Percentiles rank a stretch among this genome's conserved stretches.
Evolutionary conservation across 495 filamentous ascomycete genomes (phyloP).

Genomic region (Penicillium soppii): DNA sequence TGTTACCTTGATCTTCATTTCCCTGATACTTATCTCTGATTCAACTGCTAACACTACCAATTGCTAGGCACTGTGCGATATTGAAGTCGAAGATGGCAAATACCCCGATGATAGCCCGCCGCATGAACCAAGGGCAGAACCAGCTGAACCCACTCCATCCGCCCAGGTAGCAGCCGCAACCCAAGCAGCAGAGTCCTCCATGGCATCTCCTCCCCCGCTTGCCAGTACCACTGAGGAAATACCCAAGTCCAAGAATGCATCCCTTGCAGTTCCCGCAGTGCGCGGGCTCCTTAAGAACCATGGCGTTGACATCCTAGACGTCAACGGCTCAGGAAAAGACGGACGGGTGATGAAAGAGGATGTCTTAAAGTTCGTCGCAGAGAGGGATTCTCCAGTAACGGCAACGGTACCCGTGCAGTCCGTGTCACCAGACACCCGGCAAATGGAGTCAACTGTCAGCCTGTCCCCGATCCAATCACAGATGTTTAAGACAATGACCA

Average conservation of each 20-base stretch:
- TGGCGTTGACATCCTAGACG: conserved; percentile 69
- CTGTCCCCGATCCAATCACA: conserved; percentile 78
- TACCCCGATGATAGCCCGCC: conserved; percentile 54
- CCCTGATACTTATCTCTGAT: background rate
- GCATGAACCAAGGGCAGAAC: conserved; percentile 27
- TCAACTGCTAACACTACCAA: conserved; percentile 9
- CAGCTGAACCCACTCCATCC: conserved; percentile 20
- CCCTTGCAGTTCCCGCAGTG: conserved; percentile 88
- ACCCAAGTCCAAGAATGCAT: conserved; percentile 54
- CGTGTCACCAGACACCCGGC: conserved; percentile 33
- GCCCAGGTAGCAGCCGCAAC: conserved; percentile 13
- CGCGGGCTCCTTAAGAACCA: conserved; percentile 80
- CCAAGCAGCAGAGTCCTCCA: conserved; percentile 20
- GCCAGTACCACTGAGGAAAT: background rate
- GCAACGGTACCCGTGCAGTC: conserved; percentile 5
- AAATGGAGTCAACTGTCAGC: conserved; percentile 63
- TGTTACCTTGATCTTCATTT: background rate
- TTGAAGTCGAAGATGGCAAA: conserved; percentile 59
- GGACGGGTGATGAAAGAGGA: conserved; percentile 93
- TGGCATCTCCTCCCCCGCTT: conserved; percentile 5
- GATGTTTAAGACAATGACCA: conserved; percentile 99
- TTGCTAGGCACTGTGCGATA: conserved; percentile 50
- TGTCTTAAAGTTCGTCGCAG: conserved; percentile 66
- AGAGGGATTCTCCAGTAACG: conserved; percentile 20
- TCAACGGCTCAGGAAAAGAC: conserved; percentile 86